A percentile compares a stretch with the other conserved stretches of the same genome.
These are phyloP conservation scores for Salix arbutifolia DNA, from an alignment of 345 rosid species.

Conservation along the genomic window DNA sequence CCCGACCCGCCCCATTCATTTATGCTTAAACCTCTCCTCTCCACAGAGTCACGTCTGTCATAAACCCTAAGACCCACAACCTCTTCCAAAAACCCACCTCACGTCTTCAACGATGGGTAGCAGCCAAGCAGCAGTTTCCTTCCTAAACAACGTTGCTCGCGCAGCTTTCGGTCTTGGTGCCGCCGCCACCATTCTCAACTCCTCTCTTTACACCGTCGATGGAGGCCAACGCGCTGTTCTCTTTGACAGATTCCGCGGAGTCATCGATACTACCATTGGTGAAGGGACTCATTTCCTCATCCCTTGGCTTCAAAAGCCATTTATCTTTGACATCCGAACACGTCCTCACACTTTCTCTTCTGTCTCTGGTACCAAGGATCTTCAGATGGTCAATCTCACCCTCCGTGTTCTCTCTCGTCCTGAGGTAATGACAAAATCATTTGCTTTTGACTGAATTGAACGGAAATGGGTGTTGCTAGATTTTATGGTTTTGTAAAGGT, in stretches of 20 bases:
- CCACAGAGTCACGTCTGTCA: background rate
- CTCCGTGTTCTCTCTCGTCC: constrained; percentile 97
- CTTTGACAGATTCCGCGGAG: constrained; percentile 90
- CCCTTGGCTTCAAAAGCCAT: constrained; percentile 88
- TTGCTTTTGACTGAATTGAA: background rate
- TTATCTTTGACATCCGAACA: constrained; percentile 79
- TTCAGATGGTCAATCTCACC: constrained; percentile 96
- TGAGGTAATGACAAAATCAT: constrained; percentile 37
- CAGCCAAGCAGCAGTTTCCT: constrained; percentile 68
- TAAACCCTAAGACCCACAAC: constrained; percentile 7
- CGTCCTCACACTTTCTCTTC: constrained; percentile 95
- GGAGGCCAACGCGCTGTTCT: constrained; percentile 95
- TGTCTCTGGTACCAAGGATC: constrained; percentile 93
- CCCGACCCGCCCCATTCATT: background rate
- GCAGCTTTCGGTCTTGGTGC: constrained; percentile 84
- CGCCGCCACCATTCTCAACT: constrained; percentile 50
- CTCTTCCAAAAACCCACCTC: background rate
- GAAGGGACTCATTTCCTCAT: constrained; percentile 94
- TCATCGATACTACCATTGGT: constrained; percentile 64
- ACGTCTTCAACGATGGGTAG: constrained; percentile 50
- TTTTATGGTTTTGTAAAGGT: background rate
- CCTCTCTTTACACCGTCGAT: constrained; percentile 94
- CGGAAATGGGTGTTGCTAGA: background rate
- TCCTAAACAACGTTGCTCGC: constrained; percentile 61
- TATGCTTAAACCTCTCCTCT: background rate